phyloP scores from a whole-genome alignment of 2,329 filamentous ascomycete species.

The Capronia coronata region DNA sequence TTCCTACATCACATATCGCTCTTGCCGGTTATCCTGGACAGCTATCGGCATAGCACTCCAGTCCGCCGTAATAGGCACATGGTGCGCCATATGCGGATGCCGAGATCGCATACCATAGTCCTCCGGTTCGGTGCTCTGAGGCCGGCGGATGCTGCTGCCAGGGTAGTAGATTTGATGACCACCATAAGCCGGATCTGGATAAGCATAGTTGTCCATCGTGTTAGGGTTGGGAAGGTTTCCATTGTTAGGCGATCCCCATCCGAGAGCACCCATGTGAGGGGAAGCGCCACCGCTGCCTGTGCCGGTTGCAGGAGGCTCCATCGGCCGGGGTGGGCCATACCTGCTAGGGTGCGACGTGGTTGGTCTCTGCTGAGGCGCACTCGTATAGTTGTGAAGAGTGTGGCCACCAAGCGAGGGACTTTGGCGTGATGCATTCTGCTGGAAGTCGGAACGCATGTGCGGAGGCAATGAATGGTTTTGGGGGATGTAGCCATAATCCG shows the following conservation, averaged over 20 bases:
- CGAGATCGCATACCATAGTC: slow-evolving; percentile 56
- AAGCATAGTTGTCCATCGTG: slow-evolving; percentile 69
- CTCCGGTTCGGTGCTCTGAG: slow-evolving; percentile 67
- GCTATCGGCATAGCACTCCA: slow-evolving; percentile 24
- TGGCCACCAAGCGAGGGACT: slow-evolving; percentile 60
- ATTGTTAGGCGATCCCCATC: slow-evolving; percentile 82
- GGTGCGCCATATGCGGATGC: slow-evolving; percentile 21
- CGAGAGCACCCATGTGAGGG: slow-evolving; percentile 73
- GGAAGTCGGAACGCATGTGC: slow-evolving; percentile 71
- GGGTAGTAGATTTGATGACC: slow-evolving; percentile 65
- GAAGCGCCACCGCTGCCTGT: slow-evolving; percentile 70
- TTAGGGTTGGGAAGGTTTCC: slow-evolving; percentile 65
- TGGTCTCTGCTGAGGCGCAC: slow-evolving; percentile 44
- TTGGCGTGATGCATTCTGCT: slow-evolving; percentile 57
- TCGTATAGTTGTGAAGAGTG: slow-evolving; percentile 54
- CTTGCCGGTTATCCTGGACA: slow-evolving; percentile 25
- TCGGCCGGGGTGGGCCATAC: slow-evolving; percentile 75
- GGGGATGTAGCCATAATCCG: slow-evolving; percentile 68
- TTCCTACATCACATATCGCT: slow-evolving; percentile 23
- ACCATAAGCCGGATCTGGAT: slow-evolving; percentile 65
- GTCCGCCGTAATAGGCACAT: slow-evolving; percentile 20
- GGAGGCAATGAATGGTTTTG: slow-evolving; percentile 69
- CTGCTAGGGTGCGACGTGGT: slow-evolving; percentile 79
- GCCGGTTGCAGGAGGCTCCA: slow-evolving; percentile 71
- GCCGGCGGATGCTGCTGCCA: slow-evolving; percentile 61